A percentile compares a stretch with the other conserved stretches of the same genome.
These are phyloP conservation scores for Moringa oleifera DNA, from an alignment of 345 rosid species.

Conservation along the genomic window DNA sequence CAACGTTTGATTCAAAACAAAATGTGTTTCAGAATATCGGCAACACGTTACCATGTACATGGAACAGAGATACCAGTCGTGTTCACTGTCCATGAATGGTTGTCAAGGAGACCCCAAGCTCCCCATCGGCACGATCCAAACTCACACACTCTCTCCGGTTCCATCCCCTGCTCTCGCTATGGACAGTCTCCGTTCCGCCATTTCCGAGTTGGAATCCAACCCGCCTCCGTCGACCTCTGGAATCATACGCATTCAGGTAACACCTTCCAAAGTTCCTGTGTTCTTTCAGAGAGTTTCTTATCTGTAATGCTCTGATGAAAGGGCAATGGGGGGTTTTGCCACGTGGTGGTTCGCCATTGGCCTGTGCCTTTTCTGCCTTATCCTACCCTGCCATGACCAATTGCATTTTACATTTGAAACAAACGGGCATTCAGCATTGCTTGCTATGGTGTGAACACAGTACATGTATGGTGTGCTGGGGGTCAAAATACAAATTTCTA, in stretches of 20 bases:
- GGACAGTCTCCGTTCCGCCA: slow-evolving; percentile 46
- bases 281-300: slow-evolving; percentile 8
- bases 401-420: no score
- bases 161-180: slow-evolving; percentile 45
- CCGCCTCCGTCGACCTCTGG: slow-evolving; percentile 62
- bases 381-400: slow-evolving; percentile 1
- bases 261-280: background rate
- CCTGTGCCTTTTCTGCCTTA: background rate
- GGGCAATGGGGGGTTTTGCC: slow-evolving; percentile 24
- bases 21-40: no score
- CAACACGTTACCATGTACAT: no score
- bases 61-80: slow-evolving; percentile 30
- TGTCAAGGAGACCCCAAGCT: slow-evolving; percentile 42
- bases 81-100: slow-evolving; percentile 73
- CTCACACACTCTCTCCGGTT: slow-evolving; percentile 44
- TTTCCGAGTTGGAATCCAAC: slow-evolving; percentile 34
- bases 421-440: no score
- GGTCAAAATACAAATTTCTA: background rate
- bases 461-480: no score
- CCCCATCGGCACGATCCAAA: slow-evolving; percentile 51
- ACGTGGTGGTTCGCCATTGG: slow-evolving; percentile 36
- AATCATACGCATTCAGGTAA: slow-evolving; percentile 73
- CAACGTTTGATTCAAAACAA: no score
- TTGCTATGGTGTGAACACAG: no score
- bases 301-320: background rate